Evolutionary conservation across 2,329 filamentous ascomycete species (phyloP).

Genomic region (Xylariales sp.): DNA sequence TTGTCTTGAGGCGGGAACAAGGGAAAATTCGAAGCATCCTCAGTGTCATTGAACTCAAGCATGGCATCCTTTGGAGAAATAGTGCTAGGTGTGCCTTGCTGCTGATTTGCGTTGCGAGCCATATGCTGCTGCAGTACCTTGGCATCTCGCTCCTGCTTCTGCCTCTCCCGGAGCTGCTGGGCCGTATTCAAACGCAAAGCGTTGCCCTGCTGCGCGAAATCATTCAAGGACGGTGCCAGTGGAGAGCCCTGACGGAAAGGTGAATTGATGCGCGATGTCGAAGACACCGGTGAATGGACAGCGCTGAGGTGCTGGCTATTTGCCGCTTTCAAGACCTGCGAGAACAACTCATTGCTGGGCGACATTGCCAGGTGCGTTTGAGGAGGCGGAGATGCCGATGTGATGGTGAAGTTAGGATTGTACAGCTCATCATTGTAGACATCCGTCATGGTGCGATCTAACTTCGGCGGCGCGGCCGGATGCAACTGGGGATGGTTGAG

Average conservation of each 20-base stretch:
- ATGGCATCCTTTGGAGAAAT: conserved; percentile 94
- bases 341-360: conserved; percentile 59
- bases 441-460: conserved; percentile 83
- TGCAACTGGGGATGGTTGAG: too few relatives aligned
- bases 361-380: conserved; percentile 43
- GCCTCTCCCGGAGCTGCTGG: conserved; percentile 56
- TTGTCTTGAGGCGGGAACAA: conserved; percentile 64
- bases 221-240: conserved; percentile 41
- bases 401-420: conserved; percentile 62
- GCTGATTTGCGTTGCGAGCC: conserved; percentile 26
- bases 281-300: conserved; percentile 43
- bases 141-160: conserved; percentile 56
- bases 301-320: conserved; percentile 69
- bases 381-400: conserved; percentile 48
- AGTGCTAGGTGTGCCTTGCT: conserved; percentile 62
- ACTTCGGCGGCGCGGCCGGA: conserved; percentile 66
- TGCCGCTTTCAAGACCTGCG: conserved; percentile 72
- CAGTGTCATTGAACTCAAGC: conserved; percentile 75
- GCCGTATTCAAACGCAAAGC: conserved; percentile 47
- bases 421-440: conserved; percentile 82
- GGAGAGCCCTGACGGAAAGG: conserved; percentile 75
- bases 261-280: conserved; percentile 62
- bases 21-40: conserved; percentile 65
- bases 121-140: conserved; percentile 38
- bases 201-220: conserved; percentile 35